Base-by-base conservation (phyloP, 257 asterid species). In the Anisodus tanguticus region DNA sequence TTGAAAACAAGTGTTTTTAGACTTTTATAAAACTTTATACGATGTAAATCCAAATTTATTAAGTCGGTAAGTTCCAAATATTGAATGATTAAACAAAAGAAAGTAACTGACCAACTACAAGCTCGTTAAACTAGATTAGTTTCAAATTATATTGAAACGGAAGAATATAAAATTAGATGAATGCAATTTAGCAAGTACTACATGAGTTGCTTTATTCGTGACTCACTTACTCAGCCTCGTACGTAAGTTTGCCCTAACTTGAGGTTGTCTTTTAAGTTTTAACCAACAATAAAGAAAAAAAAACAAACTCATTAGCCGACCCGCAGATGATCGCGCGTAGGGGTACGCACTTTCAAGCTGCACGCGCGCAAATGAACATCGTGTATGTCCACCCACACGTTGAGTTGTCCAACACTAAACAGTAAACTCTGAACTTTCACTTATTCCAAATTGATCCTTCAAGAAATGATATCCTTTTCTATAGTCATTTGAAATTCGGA, bases 211-310 rank as follows among this genome's bases (percentile, higher is more conserved):
- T 22, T 74, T 74, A 74, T 49, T 71, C 10, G 58, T 71, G 54
- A 43, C 41, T 2, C 8, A 22, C 41, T 3, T 8, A 9, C 39
- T 2, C 2, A 54, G 5, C 17, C 62, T 16, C 26, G 19, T 55
- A 55, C 41, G 60, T 76, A 76, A 45, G 82, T 53, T 77, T 77
- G 82, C 82, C 82, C 82, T 77, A 77, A 77, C 82, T 45, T 77
- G 49, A 77, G 64, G 64, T 53, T 31, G 49, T 77, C 49, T 16
- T 77, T 53, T 4, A 77, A 77, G 31, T 16, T 77, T 53, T 4
- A 77, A 77, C 49, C 49, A 51, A 76, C 19, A 49, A 51, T 8
- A 43, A 45, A 12, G 0, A 9, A 26, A 26, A 12, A 19, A 3
- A 74, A 26, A 13, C 3, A 74, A 74, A 76, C 7, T 76, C 8